Evolutionary conservation across 805 yeast genomes (phyloP), one percentile per base, ranked within the genome.

Genomic region (Cyberlindnera euphorbiae): DNA sequence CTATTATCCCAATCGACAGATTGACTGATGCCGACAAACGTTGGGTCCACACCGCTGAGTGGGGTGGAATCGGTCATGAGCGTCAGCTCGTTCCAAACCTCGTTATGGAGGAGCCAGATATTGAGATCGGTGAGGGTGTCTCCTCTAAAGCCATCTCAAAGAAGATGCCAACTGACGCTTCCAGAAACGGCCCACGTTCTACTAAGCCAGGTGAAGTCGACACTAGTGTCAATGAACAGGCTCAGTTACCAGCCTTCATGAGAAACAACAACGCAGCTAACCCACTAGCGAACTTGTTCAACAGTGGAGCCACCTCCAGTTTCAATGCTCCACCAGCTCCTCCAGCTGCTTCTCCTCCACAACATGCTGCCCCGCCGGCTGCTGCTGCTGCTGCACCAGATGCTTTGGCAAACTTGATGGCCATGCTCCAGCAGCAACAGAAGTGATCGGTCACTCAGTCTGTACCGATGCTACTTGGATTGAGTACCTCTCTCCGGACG

Each of bases 21-120:
- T 71, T 93, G 49, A 93, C 98, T 0, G 98, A 93, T 41, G 96
- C 97, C 15, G 98, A 93, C 60, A 77, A 71, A 53, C 69, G 82
- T 44, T 93, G 98, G 98, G 75, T 86, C 10, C 82, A 77, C 24
- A 66, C 73, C 39, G 96, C 97, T 4, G 90, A 86, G 60, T 88
- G 95, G 88, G 98, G 98, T 47, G 98, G 98, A 50, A 83, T 96
- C 28, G 95, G 90, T 33, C 18, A 8, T 9, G 97, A 96, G 14
- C 75, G 71, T 54, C 87, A 89, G 8, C 61, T 93, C 42, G 77
- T 66, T 41, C 71, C 85, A 28, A 95, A 95, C 35, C 64, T 86
- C 53, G 85, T 81, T 12, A 76, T 93, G 56, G 97, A 93, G 59
- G 98, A 93, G 63, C 98, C 98, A 3, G 98, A 93, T 64, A 93